Percentiles rank a stretch among this genome's conserved stretches.
phyloP scores from a whole-genome alignment of 2,329 filamentous ascomycete genomes.

The Aspergillus japonicus region DNA sequence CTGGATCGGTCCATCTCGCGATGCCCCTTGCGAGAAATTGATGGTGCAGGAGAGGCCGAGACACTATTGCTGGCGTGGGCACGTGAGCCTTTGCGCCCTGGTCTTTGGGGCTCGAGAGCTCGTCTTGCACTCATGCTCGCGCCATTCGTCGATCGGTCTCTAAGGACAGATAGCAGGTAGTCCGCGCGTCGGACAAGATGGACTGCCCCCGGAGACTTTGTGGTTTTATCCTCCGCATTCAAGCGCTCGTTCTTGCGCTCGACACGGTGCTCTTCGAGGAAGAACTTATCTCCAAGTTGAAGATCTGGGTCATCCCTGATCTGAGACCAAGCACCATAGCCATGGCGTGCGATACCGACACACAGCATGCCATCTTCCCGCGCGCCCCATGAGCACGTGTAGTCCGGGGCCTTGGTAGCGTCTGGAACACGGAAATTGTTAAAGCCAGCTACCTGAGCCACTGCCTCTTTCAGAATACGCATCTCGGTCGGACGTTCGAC shows the following conservation, averaged over 20 bases:
- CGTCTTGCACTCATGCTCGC: constrained; percentile 65
- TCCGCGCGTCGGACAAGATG: constrained; percentile 93
- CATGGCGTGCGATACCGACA: constrained; percentile 87
- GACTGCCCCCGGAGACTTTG: constrained; percentile 91
- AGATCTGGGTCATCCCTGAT: constrained; percentile 91
- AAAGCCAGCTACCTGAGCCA: constrained; percentile 65
- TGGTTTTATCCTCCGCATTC: constrained; percentile 55
- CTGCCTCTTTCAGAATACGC: constrained; percentile 74
- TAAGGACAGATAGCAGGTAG: constrained; percentile 91
- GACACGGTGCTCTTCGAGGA: constrained; percentile 95
- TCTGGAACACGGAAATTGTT: constrained; percentile 82
- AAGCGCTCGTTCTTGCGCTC: constrained; percentile 91
- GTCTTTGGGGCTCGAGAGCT: constrained; percentile 83
- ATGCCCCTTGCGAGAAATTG: constrained; percentile 40
- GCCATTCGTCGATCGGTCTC: constrained; percentile 75
- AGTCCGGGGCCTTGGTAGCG: constrained; percentile 87
- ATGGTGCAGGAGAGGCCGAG: constrained; percentile 48
- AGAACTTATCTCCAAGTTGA: constrained; percentile 84
- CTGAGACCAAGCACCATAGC: constrained; percentile 91
- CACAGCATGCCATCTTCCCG: constrained; percentile 97
- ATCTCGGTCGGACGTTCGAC: constrained; percentile 88
- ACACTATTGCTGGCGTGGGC: constrained; percentile 38
- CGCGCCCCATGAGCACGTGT: constrained; percentile 87
- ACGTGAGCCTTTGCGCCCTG: constrained; percentile 72
- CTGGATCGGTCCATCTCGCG: constrained; percentile 45